Conservation (phyloP, 306 rosid genomes). For the Cajanus cajan region DNA sequence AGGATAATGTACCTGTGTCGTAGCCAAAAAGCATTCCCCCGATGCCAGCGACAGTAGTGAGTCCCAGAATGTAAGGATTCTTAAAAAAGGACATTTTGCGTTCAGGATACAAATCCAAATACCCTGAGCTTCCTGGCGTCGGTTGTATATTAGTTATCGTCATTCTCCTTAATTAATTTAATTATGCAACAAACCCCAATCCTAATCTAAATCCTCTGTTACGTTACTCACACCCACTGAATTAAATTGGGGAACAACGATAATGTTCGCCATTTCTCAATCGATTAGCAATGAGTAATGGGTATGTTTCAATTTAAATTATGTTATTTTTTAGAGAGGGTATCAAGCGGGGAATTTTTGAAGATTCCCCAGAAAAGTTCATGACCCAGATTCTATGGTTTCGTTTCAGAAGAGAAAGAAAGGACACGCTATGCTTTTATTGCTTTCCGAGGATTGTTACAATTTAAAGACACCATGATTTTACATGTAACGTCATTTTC, state of each 20-base stretch:
- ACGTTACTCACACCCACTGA: not conserved
- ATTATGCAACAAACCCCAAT: not conserved
- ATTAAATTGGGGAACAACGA: not conserved
- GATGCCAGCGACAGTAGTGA: constrained; percentile 43
- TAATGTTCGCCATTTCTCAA: not conserved
- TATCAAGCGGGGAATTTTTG: not conserved
- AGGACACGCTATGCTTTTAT: no score
- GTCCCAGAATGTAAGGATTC: constrained; percentile 38
- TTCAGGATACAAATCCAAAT: constrained; percentile 42
- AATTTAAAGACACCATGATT: not conserved
- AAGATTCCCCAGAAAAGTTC: constrained; percentile 1
- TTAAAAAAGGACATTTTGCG: constrained; percentile 44
- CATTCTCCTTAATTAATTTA: not conserved
- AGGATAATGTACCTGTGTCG: constrained; percentile 36
- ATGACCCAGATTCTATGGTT: not conserved
- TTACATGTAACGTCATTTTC: not conserved
- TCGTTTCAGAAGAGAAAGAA: no score
- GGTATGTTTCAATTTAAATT: no score
- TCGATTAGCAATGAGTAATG: no score
- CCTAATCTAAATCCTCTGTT: not conserved
- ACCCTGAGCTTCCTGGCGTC: constrained; percentile 52
- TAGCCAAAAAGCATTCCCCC: constrained; percentile 54
- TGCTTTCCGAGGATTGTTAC: not conserved
- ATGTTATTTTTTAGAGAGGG: no score
- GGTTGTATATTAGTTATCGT: constrained; percentile 8